Conservation (phyloP, 495 filamentous ascomycete species). For the Neurospora sp. region DNA sequence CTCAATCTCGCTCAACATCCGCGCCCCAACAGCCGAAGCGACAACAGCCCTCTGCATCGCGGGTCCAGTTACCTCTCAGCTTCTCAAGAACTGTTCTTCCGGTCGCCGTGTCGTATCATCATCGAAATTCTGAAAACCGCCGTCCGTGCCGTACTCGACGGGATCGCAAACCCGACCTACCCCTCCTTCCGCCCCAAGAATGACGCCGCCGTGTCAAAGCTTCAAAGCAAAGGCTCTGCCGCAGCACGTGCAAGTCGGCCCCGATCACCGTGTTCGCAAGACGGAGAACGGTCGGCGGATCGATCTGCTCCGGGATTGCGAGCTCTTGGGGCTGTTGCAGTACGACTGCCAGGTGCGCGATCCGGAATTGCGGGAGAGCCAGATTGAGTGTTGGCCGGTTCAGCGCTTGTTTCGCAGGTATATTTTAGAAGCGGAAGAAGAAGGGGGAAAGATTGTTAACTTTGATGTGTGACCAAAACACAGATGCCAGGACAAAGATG, state of each 20-base stretch:
- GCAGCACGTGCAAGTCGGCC: constrained; percentile 35
- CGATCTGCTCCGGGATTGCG: constrained; percentile 53
- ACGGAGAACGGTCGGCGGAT: constrained; percentile 30
- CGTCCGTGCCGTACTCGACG: no score
- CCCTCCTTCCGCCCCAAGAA: constrained; percentile 14
- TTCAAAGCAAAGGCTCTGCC: constrained; percentile 47
- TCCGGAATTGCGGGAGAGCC: constrained; percentile 39
- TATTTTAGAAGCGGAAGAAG: constrained; percentile 15
- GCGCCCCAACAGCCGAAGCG: constrained; percentile 44
- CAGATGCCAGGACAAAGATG: constrained; percentile 60
- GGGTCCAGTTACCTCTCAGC: no score
- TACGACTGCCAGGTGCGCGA: constrained; percentile 63
- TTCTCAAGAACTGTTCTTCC: neutral
- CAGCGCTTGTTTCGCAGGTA: constrained; percentile 73
- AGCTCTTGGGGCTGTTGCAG: constrained; percentile 69
- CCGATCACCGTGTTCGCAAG: constrained; percentile 41
- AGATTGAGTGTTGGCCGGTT: constrained; percentile 61
- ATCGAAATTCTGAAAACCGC: neutral
- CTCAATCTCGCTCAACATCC: constrained; percentile 42
- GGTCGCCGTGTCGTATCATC: neutral
- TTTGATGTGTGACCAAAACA: neutral
- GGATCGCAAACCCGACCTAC: neutral
- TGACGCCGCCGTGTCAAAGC: constrained; percentile 50
- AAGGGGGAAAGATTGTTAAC: neutral
- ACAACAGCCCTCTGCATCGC: constrained; percentile 11